Conservation (phyloP, 192 early-diverging fungal genomes). For the Rhizophagus clarus region DNA sequence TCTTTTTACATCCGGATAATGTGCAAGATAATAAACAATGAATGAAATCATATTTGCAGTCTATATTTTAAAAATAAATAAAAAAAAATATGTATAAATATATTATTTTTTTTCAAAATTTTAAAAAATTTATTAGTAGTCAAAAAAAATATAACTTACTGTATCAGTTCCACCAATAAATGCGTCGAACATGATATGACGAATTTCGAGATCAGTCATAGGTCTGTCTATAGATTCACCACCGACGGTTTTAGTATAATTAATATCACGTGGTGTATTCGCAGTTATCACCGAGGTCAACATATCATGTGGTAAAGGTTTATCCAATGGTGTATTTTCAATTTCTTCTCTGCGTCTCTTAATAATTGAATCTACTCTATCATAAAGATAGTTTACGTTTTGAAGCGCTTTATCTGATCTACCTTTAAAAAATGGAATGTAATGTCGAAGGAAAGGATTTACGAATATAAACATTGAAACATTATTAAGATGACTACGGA, state of each 20-base stretch:
- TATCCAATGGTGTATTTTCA: too few species aligned
- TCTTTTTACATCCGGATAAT: neutral
- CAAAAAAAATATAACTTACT: too few species aligned
- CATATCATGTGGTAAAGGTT: neutral
- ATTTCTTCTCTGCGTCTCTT: neutral
- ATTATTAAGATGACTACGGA: neutral
- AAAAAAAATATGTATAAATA: too few species aligned
- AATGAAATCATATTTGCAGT: neutral
- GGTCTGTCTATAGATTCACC: neutral
- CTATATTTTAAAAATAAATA: neutral
- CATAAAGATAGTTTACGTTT: neutral
- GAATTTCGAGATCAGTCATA: slow-evolving; percentile 15
- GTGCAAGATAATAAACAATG: too few species aligned
- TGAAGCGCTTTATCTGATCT: neutral
- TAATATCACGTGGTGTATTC: neutral
- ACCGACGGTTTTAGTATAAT: neutral
- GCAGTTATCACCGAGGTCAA: slow-evolving; percentile 8
- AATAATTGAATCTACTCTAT: neutral
- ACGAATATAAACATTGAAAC: neutral
- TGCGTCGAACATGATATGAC: slow-evolving; percentile 1
- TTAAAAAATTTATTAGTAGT: too few species aligned
- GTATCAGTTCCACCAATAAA: slow-evolving; percentile 17
- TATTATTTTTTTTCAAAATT: too few species aligned
- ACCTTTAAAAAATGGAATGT: neutral
- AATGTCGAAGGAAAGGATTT: neutral